Conservation (phyloP, 2,329 filamentous ascomycete species). For the Aphanocladium album region DNA sequence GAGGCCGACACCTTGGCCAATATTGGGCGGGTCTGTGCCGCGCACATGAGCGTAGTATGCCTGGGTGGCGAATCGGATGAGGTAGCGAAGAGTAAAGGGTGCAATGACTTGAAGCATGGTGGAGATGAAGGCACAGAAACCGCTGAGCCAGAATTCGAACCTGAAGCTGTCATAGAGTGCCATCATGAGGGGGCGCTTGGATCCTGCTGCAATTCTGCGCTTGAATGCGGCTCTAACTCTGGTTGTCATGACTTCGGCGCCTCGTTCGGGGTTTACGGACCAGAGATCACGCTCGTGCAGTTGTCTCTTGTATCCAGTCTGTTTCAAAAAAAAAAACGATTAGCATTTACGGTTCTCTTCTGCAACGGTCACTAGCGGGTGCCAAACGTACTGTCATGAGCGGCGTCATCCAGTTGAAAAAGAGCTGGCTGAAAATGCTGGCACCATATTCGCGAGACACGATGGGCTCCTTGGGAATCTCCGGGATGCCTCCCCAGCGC, state of each 20-base stretch:
- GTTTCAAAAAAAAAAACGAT: constrained; percentile 11
- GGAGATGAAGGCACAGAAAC: constrained; percentile 68
- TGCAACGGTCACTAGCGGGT: background rate
- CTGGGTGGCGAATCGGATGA: constrained; percentile 79
- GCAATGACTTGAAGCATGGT: constrained; percentile 73
- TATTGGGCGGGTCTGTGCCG: constrained; percentile 53
- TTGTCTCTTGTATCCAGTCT: constrained; percentile 79
- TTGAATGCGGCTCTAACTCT: constrained; percentile 66
- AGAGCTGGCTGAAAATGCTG: constrained; percentile 66
- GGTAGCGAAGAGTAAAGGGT: constrained; percentile 77
- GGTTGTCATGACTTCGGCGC: constrained; percentile 62
- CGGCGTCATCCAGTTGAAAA: constrained; percentile 87
- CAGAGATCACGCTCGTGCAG: constrained; percentile 84
- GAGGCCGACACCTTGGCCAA: constrained; percentile 74
- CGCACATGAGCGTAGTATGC: constrained; percentile 63
- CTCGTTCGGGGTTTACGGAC: constrained; percentile 76
- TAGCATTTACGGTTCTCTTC: background rate
- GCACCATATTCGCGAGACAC: constrained; percentile 68
- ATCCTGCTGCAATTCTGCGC: constrained; percentile 59
- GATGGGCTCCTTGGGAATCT: constrained; percentile 48
- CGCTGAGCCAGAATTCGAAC: constrained; percentile 79
- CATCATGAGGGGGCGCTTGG: constrained; percentile 69
- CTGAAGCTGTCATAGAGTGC: constrained; percentile 84
- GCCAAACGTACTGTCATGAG: constrained; percentile 65
- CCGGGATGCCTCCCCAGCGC: constrained; percentile 52